Base-by-base conservation (phyloP, 2,329 filamentous ascomycete species). In the Hypoxylon sp. region DNA sequence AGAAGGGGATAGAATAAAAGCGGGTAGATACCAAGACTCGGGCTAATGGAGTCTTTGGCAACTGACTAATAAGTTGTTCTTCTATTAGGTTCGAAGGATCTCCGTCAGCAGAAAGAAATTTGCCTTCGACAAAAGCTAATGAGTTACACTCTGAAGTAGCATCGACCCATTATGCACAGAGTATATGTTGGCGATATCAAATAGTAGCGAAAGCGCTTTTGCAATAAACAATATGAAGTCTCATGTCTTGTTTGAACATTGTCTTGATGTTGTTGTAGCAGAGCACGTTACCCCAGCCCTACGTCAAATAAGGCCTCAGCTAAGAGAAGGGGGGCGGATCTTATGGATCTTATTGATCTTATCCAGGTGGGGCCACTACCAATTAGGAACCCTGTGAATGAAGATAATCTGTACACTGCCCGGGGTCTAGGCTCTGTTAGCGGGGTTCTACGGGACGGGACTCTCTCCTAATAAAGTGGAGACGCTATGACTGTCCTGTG, bases 371-470 rank as follows among this genome's bases (percentile, higher is more conserved):
- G 48, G 58, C 23, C n/a, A 19, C 32, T 50, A 66, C 56, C 45
- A 50, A 54, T 61, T 3, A 43, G 32, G 37, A 58, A 45, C 57
- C 57, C 37, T 57, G 62, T 52, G 46, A 48, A 57, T 61, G 4
- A 63, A 27, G 53, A 48, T n/a, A n/a, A n/a, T 27, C 3, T 27
- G 3, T 27, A 45, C 58, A 50, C n/a, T 34, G 37, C 9, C 39
- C 46, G 14, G 29, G 56, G 62, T 27, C 62, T 67, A 67, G 65
- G 65, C 65, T 67, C 25, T 61, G n/a, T n/a, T 67, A 54, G 65
- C 57, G 65, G 60, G 60, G 64, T 64, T 64, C 56, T 52, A 58
- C 60, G 60, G 54, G 57, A 65, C 56, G 65, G 65, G 65, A 55
- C 43, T 47, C 46, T 14, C 45, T 56, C 21, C 47, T 67, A 55